Evolutionary conservation across 805 yeast genomes (phyloP), one percentile per base, ranked within the genome.

Genomic region (Debaryomyces maramus): DNA sequence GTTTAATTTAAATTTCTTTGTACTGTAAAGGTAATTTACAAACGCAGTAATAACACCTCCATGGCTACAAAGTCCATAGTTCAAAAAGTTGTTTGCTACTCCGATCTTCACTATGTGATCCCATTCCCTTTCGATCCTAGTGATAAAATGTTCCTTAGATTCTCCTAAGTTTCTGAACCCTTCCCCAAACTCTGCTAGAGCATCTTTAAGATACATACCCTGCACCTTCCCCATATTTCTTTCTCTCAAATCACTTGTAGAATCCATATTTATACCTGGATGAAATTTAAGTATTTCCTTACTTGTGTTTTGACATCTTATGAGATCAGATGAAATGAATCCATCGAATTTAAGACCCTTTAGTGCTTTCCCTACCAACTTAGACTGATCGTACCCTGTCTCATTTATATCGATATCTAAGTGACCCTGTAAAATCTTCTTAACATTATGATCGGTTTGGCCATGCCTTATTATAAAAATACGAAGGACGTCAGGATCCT

Each of bases 381-480:
- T 50, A 2, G 90, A 88, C 56, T 88, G 96, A 3, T 63, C 49
- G 2, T 54, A 40, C 0, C 96, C 96, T 3, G 66, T 70, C 0
- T 63, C 73, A 53, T 87, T 87, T 39, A 88, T 55, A 14, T 78
- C 73, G 4, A 81, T 77, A 54, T 88, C 83, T 32, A 69, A 52
- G 54, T 88, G 96, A 1, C 96, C 96, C 60, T 88, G 96, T 27
- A 88, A 60, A 35, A 84, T 83, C 60, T 80, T 83, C 38, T 73
- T 56, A 27, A 72, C 70, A 55, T 88, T 88, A 60, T 83, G 81
- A 41, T 81, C 81, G 0, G 96, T 88, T 57, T 85, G 93, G 1
- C 96, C 96, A 52, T 88, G 96, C 52, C 96, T 77, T 4, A 88
- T 77, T 4, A 87, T 58, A 47, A 83, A 82, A 3, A 85, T 51